These are phyloP conservation scores for Arabis alpina DNA, from an alignment of 345 rosid species.

Conservation along the genomic window DNA sequence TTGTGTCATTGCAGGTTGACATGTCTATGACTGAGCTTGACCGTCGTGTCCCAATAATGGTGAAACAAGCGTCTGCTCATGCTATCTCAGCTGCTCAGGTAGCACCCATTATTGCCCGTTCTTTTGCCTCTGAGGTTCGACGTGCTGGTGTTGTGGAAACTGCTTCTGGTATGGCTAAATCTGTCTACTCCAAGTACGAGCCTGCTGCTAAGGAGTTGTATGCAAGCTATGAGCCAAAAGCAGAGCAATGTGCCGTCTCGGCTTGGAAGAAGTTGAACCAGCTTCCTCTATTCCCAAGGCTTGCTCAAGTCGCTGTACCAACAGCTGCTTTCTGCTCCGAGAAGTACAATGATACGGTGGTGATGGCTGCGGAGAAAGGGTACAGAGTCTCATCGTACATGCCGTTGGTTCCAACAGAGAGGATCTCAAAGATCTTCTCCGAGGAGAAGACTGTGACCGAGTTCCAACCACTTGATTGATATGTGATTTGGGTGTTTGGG, in stretches of 20 bases:
- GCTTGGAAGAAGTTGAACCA: slow-evolving; percentile 83
- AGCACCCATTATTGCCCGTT: slow-evolving; percentile 69
- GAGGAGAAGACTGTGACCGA: slow-evolving; percentile 42
- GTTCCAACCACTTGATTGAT: slow-evolving; percentile 46
- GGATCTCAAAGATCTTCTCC: slow-evolving; percentile 74
- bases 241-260: slow-evolving; percentile 76
- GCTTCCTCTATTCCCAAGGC: slow-evolving; percentile 82
- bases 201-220: slow-evolving; percentile 82
- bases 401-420: slow-evolving; percentile 86
- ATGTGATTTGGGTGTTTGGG: slow-evolving; percentile 24
- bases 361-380: slow-evolving; percentile 74
- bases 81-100: slow-evolving; percentile 72
- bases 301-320: slow-evolving; percentile 74
- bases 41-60: slow-evolving; percentile 63
- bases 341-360: slow-evolving; percentile 79
- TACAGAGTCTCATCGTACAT: slow-evolving; percentile 71
- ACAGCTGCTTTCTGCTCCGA: slow-evolving; percentile 79
- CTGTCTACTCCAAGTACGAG: slow-evolving; percentile 69
- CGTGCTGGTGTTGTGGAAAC: slow-evolving; percentile 68
- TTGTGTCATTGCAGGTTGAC: slow-evolving; percentile 59
- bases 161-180: slow-evolving; percentile 73
- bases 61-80: slow-evolving; percentile 76
- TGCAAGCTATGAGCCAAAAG: slow-evolving; percentile 76
- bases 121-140: slow-evolving; percentile 69
- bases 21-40: slow-evolving; percentile 69